These are phyloP conservation scores for Neurospora sp. DNA, from an alignment of 495 filamentous ascomycete genomes.

Conservation along the genomic window DNA sequence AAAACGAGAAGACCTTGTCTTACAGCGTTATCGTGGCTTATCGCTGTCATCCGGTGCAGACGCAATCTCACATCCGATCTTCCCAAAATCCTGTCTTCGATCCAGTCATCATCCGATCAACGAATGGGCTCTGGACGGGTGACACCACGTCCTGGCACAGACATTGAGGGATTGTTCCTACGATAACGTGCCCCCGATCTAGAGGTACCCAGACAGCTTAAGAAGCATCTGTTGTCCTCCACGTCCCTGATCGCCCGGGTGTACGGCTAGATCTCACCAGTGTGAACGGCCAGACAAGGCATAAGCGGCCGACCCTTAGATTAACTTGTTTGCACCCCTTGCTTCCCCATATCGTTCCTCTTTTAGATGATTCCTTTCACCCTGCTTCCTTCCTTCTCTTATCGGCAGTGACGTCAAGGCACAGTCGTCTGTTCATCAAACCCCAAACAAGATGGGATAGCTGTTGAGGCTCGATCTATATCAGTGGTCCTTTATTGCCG, in stretches of 20 bases:
- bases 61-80: constrained; percentile 9
- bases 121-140: not conserved
- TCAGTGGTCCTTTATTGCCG: not conserved
- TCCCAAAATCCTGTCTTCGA: not conserved
- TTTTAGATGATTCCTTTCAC: not conserved
- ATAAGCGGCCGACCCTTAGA: constrained; percentile 14
- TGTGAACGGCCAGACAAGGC: constrained; percentile 18
- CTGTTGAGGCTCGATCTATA: constrained; percentile 12
- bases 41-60: not conserved
- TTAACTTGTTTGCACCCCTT: not conserved
- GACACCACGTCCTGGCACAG: not conserved
- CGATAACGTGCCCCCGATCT: not conserved
- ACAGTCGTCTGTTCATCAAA: not conserved
- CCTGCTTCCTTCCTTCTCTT: not conserved
- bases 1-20: not conserved
- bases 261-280: constrained; percentile 17
- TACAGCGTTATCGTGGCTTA: not conserved
- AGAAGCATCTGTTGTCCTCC: not conserved
- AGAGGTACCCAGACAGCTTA: not conserved
- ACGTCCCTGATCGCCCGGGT: constrained; percentile 2
- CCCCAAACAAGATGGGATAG: not conserved
- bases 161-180: not conserved
- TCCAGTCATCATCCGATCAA: constrained; percentile 2
- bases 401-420: constrained; percentile 4
- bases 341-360: not conserved